These are phyloP conservation scores for Hymenoscyphus repandus DNA, from an alignment of 2,329 filamentous ascomycete species.

Conservation along the genomic window DNA sequence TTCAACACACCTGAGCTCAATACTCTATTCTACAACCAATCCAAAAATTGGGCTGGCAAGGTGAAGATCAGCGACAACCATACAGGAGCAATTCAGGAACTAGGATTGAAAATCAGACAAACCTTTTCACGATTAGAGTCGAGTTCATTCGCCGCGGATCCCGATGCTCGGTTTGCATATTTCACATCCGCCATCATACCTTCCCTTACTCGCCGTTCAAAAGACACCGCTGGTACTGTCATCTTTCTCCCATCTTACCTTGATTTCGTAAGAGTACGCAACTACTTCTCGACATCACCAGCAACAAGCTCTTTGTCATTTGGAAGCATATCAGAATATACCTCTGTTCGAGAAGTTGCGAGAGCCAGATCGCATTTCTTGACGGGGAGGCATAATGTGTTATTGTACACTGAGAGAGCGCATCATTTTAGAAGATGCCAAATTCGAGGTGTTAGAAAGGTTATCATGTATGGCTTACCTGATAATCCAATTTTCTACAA, in stretches of 20 bases:
- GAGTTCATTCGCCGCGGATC: slow-evolving; percentile 64
- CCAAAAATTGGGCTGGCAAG: slow-evolving; percentile 77
- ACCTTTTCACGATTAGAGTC: slow-evolving; percentile 86
- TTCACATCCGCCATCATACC: slow-evolving; percentile 81
- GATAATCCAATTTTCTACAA: slow-evolving; percentile 81
- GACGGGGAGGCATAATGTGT: slow-evolving; percentile 71
- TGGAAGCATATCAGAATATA: slow-evolving; percentile 85
- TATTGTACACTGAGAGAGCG: slow-evolving; percentile 91
- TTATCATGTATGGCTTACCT: slow-evolving; percentile 87
- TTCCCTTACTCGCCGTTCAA: slow-evolving; percentile 62
- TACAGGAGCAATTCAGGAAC: slow-evolving; percentile 65
- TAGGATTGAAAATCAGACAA: slow-evolving; percentile 70
- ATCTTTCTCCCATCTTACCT: slow-evolving; percentile 91
- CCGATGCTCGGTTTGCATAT: slow-evolving; percentile 85
- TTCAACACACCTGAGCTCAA: slow-evolving; percentile 89
- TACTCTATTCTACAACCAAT: slow-evolving; percentile 67
- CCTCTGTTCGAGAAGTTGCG: slow-evolving; percentile 69
- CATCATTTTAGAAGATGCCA: slow-evolving; percentile 93
- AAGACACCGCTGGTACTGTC: slow-evolving; percentile 64
- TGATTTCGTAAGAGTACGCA: slow-evolving; percentile 89
- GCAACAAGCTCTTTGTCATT: slow-evolving; percentile 57
- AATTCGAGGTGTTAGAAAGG: slow-evolving; percentile 71
- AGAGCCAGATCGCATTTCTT: slow-evolving; percentile 85
- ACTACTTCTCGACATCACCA: slow-evolving; percentile 74
- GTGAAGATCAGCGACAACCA: slow-evolving; percentile 65